These are phyloP conservation scores for Alternaria conjuncta DNA, from an alignment of 2,329 filamentous ascomycete species.

Conservation along the genomic window DNA sequence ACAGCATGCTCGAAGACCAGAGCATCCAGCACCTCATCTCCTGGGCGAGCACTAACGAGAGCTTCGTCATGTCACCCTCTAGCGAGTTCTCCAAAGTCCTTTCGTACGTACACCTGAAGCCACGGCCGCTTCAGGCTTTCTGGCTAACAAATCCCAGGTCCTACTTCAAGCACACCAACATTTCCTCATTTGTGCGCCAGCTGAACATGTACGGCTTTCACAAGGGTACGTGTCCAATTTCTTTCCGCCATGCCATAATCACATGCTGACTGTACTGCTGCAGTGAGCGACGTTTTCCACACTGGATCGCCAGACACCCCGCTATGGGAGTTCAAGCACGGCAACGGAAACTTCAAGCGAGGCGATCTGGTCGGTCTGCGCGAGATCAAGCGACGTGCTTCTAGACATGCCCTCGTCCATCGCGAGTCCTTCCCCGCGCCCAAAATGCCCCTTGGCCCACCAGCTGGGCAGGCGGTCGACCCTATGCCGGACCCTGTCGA, in stretches of 20 bases:
- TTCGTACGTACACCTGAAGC: constrained; percentile 69
- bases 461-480: constrained; percentile 85
- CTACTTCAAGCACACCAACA: constrained; percentile 99
- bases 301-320: constrained; percentile 92
- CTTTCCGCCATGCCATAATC: background rate
- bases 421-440: constrained; percentile 81
- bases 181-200: constrained; percentile 96
- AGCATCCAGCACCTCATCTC: constrained; percentile 95
- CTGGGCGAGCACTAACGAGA: constrained; percentile 92
- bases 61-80: constrained; percentile 98
- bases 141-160: constrained; percentile 64
- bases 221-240: constrained; percentile 70
- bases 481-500: constrained; percentile 81
- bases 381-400: constrained; percentile 95
- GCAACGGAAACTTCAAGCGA: constrained; percentile 94
- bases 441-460: constrained; percentile 73
- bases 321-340: constrained; percentile 98
- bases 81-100: constrained; percentile 98
- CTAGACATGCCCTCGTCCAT: constrained; percentile 89
- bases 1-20: constrained; percentile 93
- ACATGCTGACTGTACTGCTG: constrained; percentile 5
- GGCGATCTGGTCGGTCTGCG: constrained; percentile 89
- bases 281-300: constrained; percentile 98
- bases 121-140: constrained; percentile 31
- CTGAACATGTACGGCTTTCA: constrained; percentile 99